Evolutionary conservation across 768 basidiomycete genomes (phyloP).

Genomic region (Mycena vulgaris): DNA sequence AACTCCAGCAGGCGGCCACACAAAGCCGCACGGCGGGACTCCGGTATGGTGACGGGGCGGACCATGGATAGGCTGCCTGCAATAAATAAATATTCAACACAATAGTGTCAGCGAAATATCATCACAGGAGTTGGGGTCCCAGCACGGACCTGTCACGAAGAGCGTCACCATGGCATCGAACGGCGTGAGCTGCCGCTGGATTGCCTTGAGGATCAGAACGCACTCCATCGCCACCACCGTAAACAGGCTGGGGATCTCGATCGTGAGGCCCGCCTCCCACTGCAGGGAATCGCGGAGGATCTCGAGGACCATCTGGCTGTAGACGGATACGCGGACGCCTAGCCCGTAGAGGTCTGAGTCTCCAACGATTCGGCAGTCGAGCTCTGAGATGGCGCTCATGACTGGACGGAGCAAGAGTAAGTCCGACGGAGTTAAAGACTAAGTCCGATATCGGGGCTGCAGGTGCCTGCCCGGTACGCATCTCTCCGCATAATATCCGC

Average conservation of each 20-base stretch:
- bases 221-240: slow-evolving; percentile 6
- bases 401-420: too few relatives aligned
- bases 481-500: neutral
- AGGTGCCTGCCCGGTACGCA: neutral
- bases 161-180: slow-evolving; percentile 10
- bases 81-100: neutral
- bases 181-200: slow-evolving; percentile 13
- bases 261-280: slow-evolving; percentile 6
- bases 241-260: slow-evolving; percentile 8
- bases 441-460: neutral
- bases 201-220: neutral
- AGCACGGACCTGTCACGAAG: slow-evolving; percentile 5
- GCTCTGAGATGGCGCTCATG: too few relatives aligned
- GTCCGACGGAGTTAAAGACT: too few relatives aligned
- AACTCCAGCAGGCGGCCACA: slow-evolving; percentile 5
- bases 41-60: neutral
- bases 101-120: neutral
- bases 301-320: slow-evolving; percentile 13
- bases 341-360: slow-evolving; percentile 11
- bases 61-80: slow-evolving; percentile 3
- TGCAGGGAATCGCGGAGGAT: slow-evolving; percentile 11
- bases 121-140: too few relatives aligned
- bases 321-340: slow-evolving; percentile 7
- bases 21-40: neutral
- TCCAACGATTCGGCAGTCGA: slow-evolving; percentile 3